Evolutionary conservation across 371 early-diverging fungal species (phyloP).

Genomic region (Rhizopus arrhizus): DNA sequence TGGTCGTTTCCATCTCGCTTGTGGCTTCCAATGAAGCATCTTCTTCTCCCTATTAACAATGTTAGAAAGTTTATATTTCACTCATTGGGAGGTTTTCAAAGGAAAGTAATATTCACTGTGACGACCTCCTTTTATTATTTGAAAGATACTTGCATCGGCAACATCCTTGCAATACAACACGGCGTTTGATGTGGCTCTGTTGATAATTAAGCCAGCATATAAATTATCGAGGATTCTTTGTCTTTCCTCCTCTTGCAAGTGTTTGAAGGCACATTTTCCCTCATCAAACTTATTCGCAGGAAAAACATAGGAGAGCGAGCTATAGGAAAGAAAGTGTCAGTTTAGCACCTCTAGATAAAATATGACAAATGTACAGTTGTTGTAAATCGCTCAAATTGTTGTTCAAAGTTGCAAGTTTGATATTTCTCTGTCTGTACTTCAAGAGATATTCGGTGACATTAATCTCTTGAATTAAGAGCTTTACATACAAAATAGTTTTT

Average conservation of each 20-base stretch:
- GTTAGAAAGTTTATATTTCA: not conserved
- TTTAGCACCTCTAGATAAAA: too few species aligned
- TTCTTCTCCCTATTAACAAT: conserved; percentile 2
- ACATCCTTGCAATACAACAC: not conserved
- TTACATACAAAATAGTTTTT: too few species aligned
- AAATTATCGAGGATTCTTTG: not conserved
- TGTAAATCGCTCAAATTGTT: too few species aligned
- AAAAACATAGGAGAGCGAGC: too few species aligned
- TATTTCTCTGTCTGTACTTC: too few species aligned
- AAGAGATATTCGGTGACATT: too few species aligned
- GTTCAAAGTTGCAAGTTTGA: too few species aligned
- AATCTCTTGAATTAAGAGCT: too few species aligned
- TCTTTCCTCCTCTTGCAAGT: not conserved
- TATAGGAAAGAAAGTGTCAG: too few species aligned
- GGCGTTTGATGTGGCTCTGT: not conserved
- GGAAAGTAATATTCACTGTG: too few species aligned
- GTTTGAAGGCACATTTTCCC: not conserved
- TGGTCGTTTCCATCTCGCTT: not conserved
- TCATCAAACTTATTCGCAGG: not conserved
- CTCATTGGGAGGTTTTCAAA: too few species aligned
- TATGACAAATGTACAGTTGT: too few species aligned
- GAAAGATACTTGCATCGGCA: not conserved
- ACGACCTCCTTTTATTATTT: not conserved
- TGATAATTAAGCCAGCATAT: not conserved
- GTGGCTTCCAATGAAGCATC: not conserved